Percentiles rank a stretch among this genome's conserved stretches.
phyloP scores from a whole-genome alignment of 495 filamentous ascomycete genomes.

The Penicillium fimorum region DNA sequence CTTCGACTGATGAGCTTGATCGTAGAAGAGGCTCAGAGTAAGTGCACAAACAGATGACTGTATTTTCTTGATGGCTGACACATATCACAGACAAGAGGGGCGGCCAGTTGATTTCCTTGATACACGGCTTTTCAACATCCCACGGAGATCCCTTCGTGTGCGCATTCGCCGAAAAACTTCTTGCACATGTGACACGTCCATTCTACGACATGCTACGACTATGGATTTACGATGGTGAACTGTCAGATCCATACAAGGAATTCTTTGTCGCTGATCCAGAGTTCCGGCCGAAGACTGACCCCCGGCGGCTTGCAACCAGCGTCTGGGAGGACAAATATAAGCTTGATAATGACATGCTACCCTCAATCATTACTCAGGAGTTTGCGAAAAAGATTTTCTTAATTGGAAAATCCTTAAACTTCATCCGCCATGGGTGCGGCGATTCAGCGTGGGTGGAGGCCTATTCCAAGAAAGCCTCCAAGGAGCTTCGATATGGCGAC shows the following conservation, averaged over 20 bases:
- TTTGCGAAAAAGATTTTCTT: slow-evolving; percentile 95
- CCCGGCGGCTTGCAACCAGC: slow-evolving; percentile 70
- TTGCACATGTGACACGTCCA: slow-evolving; percentile 87
- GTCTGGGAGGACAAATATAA: slow-evolving; percentile 99
- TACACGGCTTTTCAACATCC: slow-evolving; percentile 88
- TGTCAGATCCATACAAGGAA: slow-evolving; percentile 91
- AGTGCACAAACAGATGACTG: slow-evolving; percentile 14
- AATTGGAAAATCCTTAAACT: slow-evolving; percentile 97
- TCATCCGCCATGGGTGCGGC: slow-evolving; percentile 91
- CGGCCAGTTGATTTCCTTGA: slow-evolving; percentile 89
- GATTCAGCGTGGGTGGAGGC: slow-evolving; percentile 94
- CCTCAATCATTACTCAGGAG: slow-evolving; percentile 84
- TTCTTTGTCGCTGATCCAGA: slow-evolving; percentile 90
- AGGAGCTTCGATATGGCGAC: slow-evolving; percentile 90
- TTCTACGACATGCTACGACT: slow-evolving; percentile 95
- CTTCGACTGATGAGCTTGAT: slow-evolving; percentile 91
- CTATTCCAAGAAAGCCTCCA: slow-evolving; percentile 92
- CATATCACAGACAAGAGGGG: slow-evolving; percentile 65
- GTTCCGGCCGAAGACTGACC: slow-evolving; percentile 45
- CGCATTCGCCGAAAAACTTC: slow-evolving; percentile 87
- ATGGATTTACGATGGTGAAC: slow-evolving; percentile 98
- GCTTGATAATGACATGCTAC: slow-evolving; percentile 79
- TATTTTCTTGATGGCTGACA: slow-evolving; percentile 21
- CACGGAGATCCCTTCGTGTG: slow-evolving; percentile 95
- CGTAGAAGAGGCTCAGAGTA: slow-evolving; percentile 82